Evolutionary conservation across 306 rosid genomes (phyloP).

Genomic region (Cyclanthera cordifolia): DNA sequence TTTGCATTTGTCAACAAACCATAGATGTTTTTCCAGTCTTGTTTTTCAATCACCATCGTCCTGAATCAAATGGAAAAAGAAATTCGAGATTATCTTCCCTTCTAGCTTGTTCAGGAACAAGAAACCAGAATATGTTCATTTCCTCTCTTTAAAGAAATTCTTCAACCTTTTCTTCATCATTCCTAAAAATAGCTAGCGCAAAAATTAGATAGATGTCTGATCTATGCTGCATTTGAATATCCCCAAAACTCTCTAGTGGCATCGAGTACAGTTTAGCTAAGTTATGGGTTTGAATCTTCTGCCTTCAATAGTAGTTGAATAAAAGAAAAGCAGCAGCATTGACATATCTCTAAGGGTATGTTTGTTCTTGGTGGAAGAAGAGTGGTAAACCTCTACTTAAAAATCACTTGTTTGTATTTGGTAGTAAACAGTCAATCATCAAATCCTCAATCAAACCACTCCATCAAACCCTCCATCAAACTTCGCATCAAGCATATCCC

Average conservation of each 20-base stretch:
- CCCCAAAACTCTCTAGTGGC: no score
- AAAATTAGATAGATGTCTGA: not conserved
- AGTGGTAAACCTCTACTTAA: no score
- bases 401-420: no score
- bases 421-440: no score
- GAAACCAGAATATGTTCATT: not conserved
- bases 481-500: no score
- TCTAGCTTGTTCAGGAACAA: slow-evolving; percentile 6
- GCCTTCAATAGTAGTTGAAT: no score
- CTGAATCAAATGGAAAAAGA: slow-evolving; percentile 24
- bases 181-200: not conserved
- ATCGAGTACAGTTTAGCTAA: no score
- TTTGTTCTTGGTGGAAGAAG: no score
- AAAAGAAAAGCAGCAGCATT: not conserved
- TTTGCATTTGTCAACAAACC: slow-evolving; percentile 83
- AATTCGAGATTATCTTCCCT: slow-evolving; percentile 16
- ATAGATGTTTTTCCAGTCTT: slow-evolving; percentile 65
- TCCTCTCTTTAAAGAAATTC: not conserved
- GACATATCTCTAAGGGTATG: not conserved
- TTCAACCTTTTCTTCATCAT: not conserved
- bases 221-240: not conserved
- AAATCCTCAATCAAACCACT: no score
- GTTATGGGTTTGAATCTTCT: no score
- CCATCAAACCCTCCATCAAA: no score
- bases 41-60: slow-evolving; percentile 65